phyloP scores from a whole-genome alignment of 2,329 filamentous ascomycete species.

The Myriosclerotinia scirpicola region DNA sequence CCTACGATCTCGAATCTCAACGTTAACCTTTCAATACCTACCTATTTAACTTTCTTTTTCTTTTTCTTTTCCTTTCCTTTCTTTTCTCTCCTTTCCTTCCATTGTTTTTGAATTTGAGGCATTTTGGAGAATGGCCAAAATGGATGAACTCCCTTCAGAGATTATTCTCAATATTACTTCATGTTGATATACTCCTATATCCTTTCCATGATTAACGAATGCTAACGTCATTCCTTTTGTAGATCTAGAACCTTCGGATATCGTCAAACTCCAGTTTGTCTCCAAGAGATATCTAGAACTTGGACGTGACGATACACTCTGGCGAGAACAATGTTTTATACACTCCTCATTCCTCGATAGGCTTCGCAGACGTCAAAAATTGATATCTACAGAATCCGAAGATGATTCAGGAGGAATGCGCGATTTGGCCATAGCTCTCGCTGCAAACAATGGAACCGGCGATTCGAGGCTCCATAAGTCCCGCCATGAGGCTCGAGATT shows the following conservation, averaged over 20 bases:
- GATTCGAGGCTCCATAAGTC: slow-evolving; percentile 33
- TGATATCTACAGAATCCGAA: slow-evolving; percentile 43
- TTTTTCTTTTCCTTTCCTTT: not conserved
- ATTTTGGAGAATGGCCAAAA: slow-evolving; percentile 5
- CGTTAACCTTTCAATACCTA: not conserved
- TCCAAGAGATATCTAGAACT: slow-evolving; percentile 65
- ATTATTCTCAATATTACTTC: slow-evolving; percentile 22
- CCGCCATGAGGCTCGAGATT: slow-evolving; percentile 31
- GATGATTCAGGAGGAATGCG: slow-evolving; percentile 45
- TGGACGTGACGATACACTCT: slow-evolving; percentile 72
- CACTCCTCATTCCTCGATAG: slow-evolving; percentile 64
- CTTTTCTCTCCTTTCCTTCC: too few species aligned
- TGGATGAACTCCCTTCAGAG: slow-evolving; percentile 23
- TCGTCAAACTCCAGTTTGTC: slow-evolving; percentile 68
- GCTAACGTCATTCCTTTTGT: not conserved
- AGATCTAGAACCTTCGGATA: slow-evolving; percentile 64
- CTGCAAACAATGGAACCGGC: slow-evolving; percentile 34
- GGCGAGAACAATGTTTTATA: slow-evolving; percentile 74
- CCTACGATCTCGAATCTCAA: not conserved
- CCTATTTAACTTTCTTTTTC: not conserved
- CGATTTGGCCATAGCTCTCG: slow-evolving; percentile 36
- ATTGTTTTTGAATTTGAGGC: too few species aligned
- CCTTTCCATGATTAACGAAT: not conserved
- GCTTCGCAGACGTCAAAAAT: slow-evolving; percentile 54
- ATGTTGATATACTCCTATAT: slow-evolving; percentile 9